A percentile compares a stretch with the other conserved stretches of the same genome.
Evolutionary conservation across 805 yeast genomes (phyloP).

Genomic region (Hagleromyces aurorensis): DNA sequence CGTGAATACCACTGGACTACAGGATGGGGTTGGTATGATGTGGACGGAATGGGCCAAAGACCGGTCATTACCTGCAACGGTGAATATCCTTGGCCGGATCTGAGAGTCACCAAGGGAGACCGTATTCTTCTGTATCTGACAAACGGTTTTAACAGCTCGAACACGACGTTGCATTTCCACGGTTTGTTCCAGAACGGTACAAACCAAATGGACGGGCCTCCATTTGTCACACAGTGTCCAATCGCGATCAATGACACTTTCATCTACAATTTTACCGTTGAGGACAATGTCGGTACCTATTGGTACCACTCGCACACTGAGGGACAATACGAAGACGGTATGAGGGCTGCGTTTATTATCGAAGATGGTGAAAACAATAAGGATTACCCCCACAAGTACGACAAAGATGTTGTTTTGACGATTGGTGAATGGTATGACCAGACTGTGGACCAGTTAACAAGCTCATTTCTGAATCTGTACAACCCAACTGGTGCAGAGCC

Average conservation of each 20-base stretch:
- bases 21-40: conserved; percentile 44
- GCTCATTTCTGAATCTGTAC: conserved; percentile 54
- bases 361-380: conserved; percentile 46
- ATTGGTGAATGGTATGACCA: conserved; percentile 87
- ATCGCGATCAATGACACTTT: conserved; percentile 69
- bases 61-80: conserved; percentile 40
- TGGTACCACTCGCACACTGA: conserved; percentile 96
- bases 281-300: conserved; percentile 74
- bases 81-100: conserved; percentile 77
- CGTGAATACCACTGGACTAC: conserved; percentile 61
- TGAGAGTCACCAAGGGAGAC: conserved; percentile 74
- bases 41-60: conserved; percentile 35
- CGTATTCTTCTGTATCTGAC: conserved; percentile 61
- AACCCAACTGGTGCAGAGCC: conserved; percentile 99
- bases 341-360: conserved; percentile 72
- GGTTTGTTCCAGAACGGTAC: conserved; percentile 75
- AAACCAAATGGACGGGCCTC: conserved; percentile 85
- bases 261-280: conserved; percentile 82
- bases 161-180: conserved; percentile 82
- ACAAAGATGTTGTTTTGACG: conserved; percentile 65
- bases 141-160: conserved; percentile 60
- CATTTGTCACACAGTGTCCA: conserved; percentile 83
- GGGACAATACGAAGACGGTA: conserved; percentile 92
- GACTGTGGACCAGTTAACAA: conserved; percentile 39
- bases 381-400: conserved; percentile 63